Conservation (phyloP, 192 early-diverging fungal genomes). For the Phlyctochytrium bullatum region DNA sequence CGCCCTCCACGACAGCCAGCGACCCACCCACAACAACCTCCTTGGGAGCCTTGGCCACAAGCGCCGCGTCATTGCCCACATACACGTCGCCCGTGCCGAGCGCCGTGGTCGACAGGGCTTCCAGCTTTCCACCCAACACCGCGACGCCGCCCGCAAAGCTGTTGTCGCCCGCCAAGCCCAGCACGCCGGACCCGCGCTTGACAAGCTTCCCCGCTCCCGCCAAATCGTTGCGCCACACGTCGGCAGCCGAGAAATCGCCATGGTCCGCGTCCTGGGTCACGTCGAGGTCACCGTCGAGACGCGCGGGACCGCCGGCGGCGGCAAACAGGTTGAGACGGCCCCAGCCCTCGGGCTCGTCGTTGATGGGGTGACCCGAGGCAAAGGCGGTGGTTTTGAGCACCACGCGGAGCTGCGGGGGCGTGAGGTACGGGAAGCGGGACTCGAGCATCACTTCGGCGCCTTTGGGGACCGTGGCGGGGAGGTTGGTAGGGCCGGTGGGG, state of each 20-base stretch:
- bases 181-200: conserved; percentile 18
- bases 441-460: conserved; percentile 29
- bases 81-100: conserved; percentile 21
- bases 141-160: conserved; percentile 19
- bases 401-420: conserved; percentile 23
- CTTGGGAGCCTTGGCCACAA: background rate
- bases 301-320: conserved; percentile 26
- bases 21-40: background rate
- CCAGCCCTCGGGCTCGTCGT: conserved; percentile 27
- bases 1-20: background rate
- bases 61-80: background rate
- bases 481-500: too few relatives aligned
- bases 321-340: conserved; percentile 30
- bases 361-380: conserved; percentile 23
- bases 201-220: conserved; percentile 17
- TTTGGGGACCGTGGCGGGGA: conserved; percentile 30
- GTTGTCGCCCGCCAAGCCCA: conserved; percentile 19
- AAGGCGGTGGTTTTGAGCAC: conserved; percentile 29
- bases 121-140: conserved; percentile 12
- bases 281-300: conserved; percentile 24
- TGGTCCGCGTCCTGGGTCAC: conserved; percentile 20
- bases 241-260: conserved; percentile 6
- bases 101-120: conserved; percentile 13
- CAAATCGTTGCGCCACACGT: conserved; percentile 30
- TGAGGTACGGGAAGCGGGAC: conserved; percentile 31